Conservation (phyloP, 495 filamentous ascomycete species). For the Barbatosphaeria neglecta region DNA sequence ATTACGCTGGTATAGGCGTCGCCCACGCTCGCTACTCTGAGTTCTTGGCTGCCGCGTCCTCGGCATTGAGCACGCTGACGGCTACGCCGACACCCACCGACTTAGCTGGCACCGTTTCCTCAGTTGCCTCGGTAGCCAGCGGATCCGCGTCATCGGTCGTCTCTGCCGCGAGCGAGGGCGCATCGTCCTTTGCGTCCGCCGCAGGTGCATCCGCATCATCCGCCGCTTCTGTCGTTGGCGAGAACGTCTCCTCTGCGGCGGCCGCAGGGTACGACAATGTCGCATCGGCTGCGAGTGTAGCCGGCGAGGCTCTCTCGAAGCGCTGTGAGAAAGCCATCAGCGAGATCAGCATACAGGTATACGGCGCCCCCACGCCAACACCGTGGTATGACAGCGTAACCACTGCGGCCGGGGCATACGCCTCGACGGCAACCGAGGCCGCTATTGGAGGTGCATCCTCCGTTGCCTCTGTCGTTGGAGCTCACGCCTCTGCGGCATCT, state of each 20-base stretch:
- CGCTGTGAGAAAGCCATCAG: constrained; percentile 57
- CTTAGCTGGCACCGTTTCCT: constrained; percentile 27
- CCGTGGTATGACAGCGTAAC: constrained; percentile 38
- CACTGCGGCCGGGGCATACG: constrained; percentile 11
- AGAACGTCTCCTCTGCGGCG: constrained; percentile 27
- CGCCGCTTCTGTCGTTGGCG: constrained; percentile 17
- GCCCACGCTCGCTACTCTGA: constrained; percentile 68
- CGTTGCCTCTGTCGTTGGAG: constrained; percentile 39
- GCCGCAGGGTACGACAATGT: constrained; percentile 33
- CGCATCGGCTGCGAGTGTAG: constrained; percentile 9
- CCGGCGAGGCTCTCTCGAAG: constrained; percentile 31
- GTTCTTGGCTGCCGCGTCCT: constrained; percentile 57
- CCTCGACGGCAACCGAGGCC: constrained; percentile 15
- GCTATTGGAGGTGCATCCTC: constrained; percentile 22
- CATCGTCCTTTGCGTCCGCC: constrained; percentile 12
- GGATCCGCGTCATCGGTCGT: constrained; percentile 19
- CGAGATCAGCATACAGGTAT: constrained; percentile 58
- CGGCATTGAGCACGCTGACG: constrained; percentile 41
- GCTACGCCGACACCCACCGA: constrained; percentile 38
- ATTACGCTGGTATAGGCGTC: constrained; percentile 65
- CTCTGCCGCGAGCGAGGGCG: constrained; percentile 18
- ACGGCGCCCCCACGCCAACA: constrained; percentile 56
- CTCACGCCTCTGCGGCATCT: constrained; percentile 43
- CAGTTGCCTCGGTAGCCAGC: constrained; percentile 15
- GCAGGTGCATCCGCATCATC: constrained; percentile 20